phyloP scores from a whole-genome alignment of 257 asterid genomes.

The Misopates orontium region DNA sequence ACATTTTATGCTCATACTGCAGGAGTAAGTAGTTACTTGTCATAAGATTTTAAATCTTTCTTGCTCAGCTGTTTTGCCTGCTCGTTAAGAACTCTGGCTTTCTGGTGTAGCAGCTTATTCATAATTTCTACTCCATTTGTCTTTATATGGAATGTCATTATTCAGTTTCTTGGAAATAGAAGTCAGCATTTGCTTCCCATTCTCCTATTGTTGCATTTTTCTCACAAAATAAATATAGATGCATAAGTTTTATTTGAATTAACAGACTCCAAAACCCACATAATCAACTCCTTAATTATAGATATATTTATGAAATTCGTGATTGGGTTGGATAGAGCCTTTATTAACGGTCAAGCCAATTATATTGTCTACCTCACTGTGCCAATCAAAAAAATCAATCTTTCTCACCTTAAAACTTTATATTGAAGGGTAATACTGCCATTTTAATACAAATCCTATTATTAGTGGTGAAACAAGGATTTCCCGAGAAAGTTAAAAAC shows the following conservation, averaged over 20 bases:
- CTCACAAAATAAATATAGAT: background rate
- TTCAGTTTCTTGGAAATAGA: background rate
- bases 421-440: background rate
- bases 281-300: background rate
- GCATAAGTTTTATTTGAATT: background rate
- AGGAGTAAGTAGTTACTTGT: conserved; percentile 55
- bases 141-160: background rate
- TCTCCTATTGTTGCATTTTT: background rate
- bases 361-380: background rate
- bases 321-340: background rate
- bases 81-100: background rate
- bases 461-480: background rate
- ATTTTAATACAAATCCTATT: background rate
- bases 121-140: conserved; percentile 9
- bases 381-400: background rate
- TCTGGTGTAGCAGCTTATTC: conserved; percentile 9
- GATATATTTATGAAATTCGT: background rate
- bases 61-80: background rate
- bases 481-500: background rate
- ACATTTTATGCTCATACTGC: conserved; percentile 75
- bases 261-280: background rate
- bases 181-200: background rate
- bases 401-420: background rate
- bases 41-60: conserved; percentile 24
- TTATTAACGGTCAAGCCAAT: background rate